Base-by-base conservation (phyloP, 2,329 filamentous ascomycete species). In the Ambrosiella cleistominuta region DNA sequence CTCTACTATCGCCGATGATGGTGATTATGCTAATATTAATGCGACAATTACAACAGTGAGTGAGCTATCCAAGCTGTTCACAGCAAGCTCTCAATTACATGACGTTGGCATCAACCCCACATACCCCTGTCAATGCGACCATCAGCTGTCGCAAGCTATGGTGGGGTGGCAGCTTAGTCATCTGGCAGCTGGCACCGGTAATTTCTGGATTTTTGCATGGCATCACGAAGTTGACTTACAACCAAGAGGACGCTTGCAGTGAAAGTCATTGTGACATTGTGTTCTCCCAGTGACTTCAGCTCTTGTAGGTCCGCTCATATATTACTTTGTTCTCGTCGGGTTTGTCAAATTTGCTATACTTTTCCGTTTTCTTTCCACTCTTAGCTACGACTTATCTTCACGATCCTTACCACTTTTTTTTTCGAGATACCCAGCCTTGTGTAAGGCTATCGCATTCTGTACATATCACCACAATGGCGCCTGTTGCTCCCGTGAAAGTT, bases 1-100 rank as follows among this genome's bases (percentile, higher is more conserved):
- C 93, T 97, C 93, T 85, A 97, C 93, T 96, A 93, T 79, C 86
- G 80, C 15, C 27, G 39, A 15, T 51, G 27, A 39, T 36, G 13
- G 42, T 15, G n/a, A 17, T 15, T 44, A 57, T 50, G 36, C 36
- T 35, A 50, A 27, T 27, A 35, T 35, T n/a, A 50, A 57, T 55
- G 39, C 53, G 17, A 27, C 38, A 55, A 27, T 42, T 55, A 13
- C 17, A 12, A 36, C 27, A 19, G 7, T 36, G 17, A 36, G 7
- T 6, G 13, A 51, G 47, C 47, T 51, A 12, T 19, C 47, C 35
- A 9, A 19, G 52, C 27, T 27, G 27, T 27, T 3, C 27, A 3
- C 4, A 27, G 27, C 2, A 27, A 55, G 56, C 56, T 61, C 15
- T 49, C 54, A 62, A 59, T 55, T 57, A 50, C 61, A 62, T 57